Evolutionary conservation across 805 yeast species (phyloP).

Genomic region (Pichia eremophila): DNA sequence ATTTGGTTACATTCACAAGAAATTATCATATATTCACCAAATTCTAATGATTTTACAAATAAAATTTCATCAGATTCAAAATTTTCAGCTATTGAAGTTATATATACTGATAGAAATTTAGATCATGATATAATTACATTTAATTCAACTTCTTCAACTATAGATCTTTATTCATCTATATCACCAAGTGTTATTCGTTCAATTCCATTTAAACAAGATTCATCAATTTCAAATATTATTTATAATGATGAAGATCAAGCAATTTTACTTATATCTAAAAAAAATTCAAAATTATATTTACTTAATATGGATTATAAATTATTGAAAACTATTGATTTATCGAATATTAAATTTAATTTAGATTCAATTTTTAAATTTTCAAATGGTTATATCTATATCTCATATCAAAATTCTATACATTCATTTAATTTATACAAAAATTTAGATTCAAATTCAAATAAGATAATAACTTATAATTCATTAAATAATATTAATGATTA

Average conservation of each 20-base stretch:
- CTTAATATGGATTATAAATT: slow-evolving; percentile 4
- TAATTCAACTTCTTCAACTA: slow-evolving; percentile 19
- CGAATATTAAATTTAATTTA: background rate
- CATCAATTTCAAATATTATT: slow-evolving; percentile 1
- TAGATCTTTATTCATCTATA: slow-evolving; percentile 20
- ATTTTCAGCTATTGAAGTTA: slow-evolving; percentile 20
- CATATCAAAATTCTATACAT: background rate
- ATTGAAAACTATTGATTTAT: slow-evolving; percentile 12
- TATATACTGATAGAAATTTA: slow-evolving; percentile 4
- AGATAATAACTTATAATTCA: slow-evolving; percentile 16
- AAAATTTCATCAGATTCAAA: slow-evolving; percentile 27
- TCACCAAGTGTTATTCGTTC: slow-evolving; percentile 15
- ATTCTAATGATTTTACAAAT: slow-evolving; percentile 28
- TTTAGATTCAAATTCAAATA: background rate
- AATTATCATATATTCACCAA: slow-evolving; percentile 36
- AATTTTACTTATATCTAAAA: slow-evolving; percentile 6
- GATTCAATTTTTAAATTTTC: background rate
- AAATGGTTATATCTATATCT: background rate
- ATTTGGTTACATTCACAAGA: slow-evolving; percentile 23
- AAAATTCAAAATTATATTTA: slow-evolving; percentile 1
- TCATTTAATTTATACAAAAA: background rate
- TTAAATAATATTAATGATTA: slow-evolving; percentile 14
- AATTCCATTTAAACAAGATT: slow-evolving; percentile 11
- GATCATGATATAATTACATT: slow-evolving; percentile 22
- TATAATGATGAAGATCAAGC: background rate